Conservation (phyloP, 2,329 filamentous ascomycete genomes). For the Erysiphe neolycopersici region DNA sequence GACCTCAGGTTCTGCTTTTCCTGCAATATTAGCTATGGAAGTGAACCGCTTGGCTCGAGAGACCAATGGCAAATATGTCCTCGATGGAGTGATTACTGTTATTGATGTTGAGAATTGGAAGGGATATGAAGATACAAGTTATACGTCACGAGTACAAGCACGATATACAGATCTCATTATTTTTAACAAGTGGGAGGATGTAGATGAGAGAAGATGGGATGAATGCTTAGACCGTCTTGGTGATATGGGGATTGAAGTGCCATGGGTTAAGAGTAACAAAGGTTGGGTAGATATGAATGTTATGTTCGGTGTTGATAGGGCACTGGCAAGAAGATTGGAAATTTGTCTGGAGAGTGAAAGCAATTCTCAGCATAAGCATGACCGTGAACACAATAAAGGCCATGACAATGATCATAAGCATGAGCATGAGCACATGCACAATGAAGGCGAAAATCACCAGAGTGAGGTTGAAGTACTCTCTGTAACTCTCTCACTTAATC, state of each 20-base stretch:
- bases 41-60: conserved; percentile 34
- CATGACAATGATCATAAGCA: conserved; percentile 27
- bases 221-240: conserved; percentile 37
- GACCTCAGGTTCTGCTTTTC: conserved; percentile 43
- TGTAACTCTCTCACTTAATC: conserved; percentile 31
- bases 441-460: conserved; percentile 33
- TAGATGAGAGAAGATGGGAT: conserved; percentile 33
- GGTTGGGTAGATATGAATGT: conserved; percentile 56
- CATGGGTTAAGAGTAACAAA: conserved; percentile 62
- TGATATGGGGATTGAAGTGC: conserved; percentile 35
- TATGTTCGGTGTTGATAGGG: conserved; percentile 69
- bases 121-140: conserved; percentile 44
- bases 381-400: conserved; percentile 8
- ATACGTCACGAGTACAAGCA: conserved; percentile 46
- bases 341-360: conserved; percentile 13
- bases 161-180: conserved; percentile 45
- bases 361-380: neutral
- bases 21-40: conserved; percentile 44
- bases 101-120: conserved; percentile 56
- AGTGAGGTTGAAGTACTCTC: conserved; percentile 79
- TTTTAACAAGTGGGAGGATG: conserved; percentile 46
- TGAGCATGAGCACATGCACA: conserved; percentile 2
- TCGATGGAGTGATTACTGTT: conserved; percentile 45
- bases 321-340: conserved; percentile 32
- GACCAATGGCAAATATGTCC: conserved; percentile 26